A percentile compares a stretch with the other conserved stretches of the same genome.
Evolutionary conservation across 177 flowering plant genomes (phyloP).

Genomic region (Tripterygium wilfordii): DNA sequence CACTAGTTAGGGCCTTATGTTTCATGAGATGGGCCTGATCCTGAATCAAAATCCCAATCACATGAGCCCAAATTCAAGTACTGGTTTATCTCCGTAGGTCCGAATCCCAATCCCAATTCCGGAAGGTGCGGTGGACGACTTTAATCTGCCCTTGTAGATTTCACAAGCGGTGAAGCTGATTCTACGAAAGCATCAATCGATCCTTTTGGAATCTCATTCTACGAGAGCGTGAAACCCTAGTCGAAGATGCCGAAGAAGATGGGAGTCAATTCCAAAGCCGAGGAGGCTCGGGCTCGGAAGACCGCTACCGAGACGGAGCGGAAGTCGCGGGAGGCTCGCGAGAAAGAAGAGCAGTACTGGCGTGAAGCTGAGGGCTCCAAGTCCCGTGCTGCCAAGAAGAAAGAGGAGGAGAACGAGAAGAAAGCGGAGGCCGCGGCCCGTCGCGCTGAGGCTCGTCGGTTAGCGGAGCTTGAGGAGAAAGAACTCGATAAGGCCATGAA

Average conservation of each 20-base stretch:
- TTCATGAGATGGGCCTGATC: no score
- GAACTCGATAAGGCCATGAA: slow-evolving; percentile 57
- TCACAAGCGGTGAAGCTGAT: no score
- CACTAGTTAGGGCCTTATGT: no score
- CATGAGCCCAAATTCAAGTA: no score
- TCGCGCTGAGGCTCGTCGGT: slow-evolving; percentile 68
- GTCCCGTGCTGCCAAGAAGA: slow-evolving; percentile 80
- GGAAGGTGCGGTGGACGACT: no score
- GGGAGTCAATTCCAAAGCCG: slow-evolving; percentile 94
- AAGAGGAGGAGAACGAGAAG: slow-evolving; percentile 92
- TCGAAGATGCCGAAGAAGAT: slow-evolving; percentile 81
- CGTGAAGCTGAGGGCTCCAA: slow-evolving; percentile 80
- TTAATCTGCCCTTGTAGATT: no score
- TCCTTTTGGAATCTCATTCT: no score
- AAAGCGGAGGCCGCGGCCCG: slow-evolving; percentile 72
- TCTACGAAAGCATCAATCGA: no score
- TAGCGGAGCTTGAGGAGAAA: slow-evolving; percentile 84
- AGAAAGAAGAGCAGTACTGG: slow-evolving; percentile 93
- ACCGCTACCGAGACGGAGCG: slow-evolving; percentile 70
- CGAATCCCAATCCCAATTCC: no score
- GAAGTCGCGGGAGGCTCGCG: slow-evolving; percentile 54
- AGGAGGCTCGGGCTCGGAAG: slow-evolving; percentile 79
- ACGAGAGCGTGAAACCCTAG: no score
- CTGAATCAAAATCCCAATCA: no score
- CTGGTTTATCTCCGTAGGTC: no score